Base-by-base conservation (phyloP, 2,329 filamentous ascomycete genomes). In the Colletotrichum sp. region DNA sequence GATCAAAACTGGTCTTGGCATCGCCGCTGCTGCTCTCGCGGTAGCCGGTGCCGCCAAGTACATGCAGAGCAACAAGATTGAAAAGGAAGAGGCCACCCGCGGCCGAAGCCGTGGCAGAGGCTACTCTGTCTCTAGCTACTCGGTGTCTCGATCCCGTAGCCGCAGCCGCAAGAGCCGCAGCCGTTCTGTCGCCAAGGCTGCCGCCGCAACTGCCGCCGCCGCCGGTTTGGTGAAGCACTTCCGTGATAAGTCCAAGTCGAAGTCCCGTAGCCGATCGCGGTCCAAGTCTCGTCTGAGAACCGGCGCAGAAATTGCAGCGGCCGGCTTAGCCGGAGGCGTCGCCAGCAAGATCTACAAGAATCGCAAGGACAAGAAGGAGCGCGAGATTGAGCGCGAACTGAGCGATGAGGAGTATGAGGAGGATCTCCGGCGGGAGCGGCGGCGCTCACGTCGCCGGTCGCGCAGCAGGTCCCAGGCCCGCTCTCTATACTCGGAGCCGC, bases 11-110 rank as follows among this genome's bases (percentile, higher is more conserved):
- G 91, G 91, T 27, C 85, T 93, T 27, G 92, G 91, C 36, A 87
- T 93, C 56, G 92, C 92, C 10, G 91, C 91, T 12, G 91, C 92
- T 27, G 91, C 91, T 18, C 86, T 93, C 28, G 92, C 91, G 9
- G 90, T 92, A 25, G 91, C 91, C 5, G 92, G 91, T n/a, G 91
- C 91, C 7, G 88, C 91, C 77, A 93, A 93, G 80, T 93, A 92
- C 79, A 89, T 91, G 80, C 89, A 92, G 77, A 88, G 89, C 78
- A 90, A 87, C 82, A 92, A 91, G 80, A 82, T 89, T 60, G 90
- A 93, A 60, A 91, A 89, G 79, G 91, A 92, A 77, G 91, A 93
- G 79, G 82, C 87, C 16, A 84, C 80, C 30, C 89, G 92, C 66
- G 92, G 92, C 12, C 89, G 91, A 60, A 89, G 88, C 79, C 87